Conservation (phyloP, 1,139 yeast genomes). For the Protomyces inundatus region DNA sequence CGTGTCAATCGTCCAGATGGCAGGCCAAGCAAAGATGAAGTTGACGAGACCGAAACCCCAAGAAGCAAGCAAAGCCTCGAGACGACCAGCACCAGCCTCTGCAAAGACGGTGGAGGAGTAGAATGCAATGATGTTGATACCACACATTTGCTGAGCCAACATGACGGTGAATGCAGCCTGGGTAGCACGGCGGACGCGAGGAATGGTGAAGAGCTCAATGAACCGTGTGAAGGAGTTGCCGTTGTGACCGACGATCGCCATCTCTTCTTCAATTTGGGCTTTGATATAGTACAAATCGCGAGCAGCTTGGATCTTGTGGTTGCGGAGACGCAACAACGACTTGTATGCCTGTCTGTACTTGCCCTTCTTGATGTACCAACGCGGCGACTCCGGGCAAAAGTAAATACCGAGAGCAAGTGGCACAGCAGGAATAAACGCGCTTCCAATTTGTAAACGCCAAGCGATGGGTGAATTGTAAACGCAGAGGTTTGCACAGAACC, state of each 20-base stretch:
- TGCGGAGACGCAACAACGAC: conserved; percentile 50
- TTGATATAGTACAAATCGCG: conserved; percentile 71
- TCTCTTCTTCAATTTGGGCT: conserved; percentile 61
- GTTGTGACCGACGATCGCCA: conserved; percentile 45
- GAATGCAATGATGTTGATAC: conserved; percentile 82
- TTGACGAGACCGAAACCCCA: conserved; percentile 84
- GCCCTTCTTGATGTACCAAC: conserved; percentile 70
- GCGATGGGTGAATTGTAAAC: conserved; percentile 52
- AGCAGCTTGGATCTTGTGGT: conserved; percentile 58
- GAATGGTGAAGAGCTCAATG: conserved; percentile 54
- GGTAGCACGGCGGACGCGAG: conserved; percentile 80
- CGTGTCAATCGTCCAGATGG: conserved; percentile 72
- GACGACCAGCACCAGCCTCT: conserved; percentile 58
- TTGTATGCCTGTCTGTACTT: conserved; percentile 55
- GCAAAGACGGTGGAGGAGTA: conserved; percentile 64
- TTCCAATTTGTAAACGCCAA: conserved; percentile 79
- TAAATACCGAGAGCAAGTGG: conserved; percentile 63
- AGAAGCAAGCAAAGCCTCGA: conserved; percentile 66
- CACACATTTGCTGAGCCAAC: conserved; percentile 91
- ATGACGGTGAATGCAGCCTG: conserved; percentile 75
- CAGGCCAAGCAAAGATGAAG: conserved; percentile 77
- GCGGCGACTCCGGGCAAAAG: conserved; percentile 70
- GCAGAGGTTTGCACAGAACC: conserved; percentile 65
- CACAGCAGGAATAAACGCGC: conserved; percentile 69
- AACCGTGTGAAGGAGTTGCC: conserved; percentile 33